Conservation (phyloP, 805 yeast species). For the Barnettozyma siamensis region DNA sequence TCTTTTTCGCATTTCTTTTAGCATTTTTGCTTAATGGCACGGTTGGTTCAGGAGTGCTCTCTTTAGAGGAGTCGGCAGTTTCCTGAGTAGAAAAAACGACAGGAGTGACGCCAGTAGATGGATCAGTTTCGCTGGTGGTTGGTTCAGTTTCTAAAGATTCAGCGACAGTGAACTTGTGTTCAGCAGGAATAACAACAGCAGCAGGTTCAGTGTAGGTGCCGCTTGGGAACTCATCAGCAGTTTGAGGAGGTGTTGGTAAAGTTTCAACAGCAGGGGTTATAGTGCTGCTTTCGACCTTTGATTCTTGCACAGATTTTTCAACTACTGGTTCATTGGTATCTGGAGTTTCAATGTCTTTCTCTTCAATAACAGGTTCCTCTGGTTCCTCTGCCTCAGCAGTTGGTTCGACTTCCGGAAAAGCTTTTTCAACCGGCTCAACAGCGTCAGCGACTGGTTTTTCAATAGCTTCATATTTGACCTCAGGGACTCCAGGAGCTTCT, state of each 20-base stretch:
- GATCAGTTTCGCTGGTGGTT: neutral
- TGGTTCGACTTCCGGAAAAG: neutral
- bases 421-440: constrained; percentile 1
- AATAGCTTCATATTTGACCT: neutral
- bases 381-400: neutral
- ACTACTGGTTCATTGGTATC: too few species aligned
- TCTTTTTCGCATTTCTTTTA: constrained; percentile 6
- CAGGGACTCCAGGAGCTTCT: neutral
- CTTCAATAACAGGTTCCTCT: neutral
- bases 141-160: neutral
- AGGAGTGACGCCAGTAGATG: too few species aligned
- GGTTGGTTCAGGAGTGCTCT: constrained; percentile 5
- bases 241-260: constrained; percentile 21
- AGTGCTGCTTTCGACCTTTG: neutral
- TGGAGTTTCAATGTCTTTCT: neutral
- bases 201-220: constrained; percentile 3
- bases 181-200: constrained; percentile 1
- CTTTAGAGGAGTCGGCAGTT: constrained; percentile 1
- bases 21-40: neutral
- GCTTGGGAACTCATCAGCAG: constrained; percentile 8
- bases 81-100: neutral
- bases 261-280: constrained; percentile 1
- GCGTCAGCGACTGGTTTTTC: neutral
- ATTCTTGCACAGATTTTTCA: too few species aligned
- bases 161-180: constrained; percentile 8